A percentile compares a stretch with the other conserved stretches of the same genome.
These are phyloP conservation scores for Pythium pectinolyticum DNA, from an alignment of 352 stramenopile species.

Conservation along the genomic window DNA sequence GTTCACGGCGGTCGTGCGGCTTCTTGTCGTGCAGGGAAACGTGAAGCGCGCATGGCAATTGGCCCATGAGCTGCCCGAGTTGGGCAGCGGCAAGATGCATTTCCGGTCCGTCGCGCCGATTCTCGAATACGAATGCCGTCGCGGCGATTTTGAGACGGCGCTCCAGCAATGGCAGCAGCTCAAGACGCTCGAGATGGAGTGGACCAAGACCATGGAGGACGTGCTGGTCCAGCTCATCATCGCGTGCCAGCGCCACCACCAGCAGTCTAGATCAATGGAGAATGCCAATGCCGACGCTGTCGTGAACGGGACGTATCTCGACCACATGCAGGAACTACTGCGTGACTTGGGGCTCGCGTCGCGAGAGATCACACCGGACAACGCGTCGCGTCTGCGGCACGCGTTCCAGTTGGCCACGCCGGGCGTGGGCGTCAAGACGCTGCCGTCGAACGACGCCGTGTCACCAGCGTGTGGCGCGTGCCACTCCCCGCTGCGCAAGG, in stretches of 20 bases:
- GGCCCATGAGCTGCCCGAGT: slow-evolving; percentile 38
- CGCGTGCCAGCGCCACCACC: slow-evolving; percentile 40
- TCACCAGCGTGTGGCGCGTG: slow-evolving; percentile 42
- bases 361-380: slow-evolving; percentile 53
- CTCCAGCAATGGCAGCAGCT: slow-evolving; percentile 57
- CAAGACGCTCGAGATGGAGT: slow-evolving; percentile 59
- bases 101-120: slow-evolving; percentile 72
- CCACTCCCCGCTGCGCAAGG: slow-evolving; percentile 43
- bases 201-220: slow-evolving; percentile 75
- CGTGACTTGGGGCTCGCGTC: slow-evolving; percentile 55
- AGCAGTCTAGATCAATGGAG: too few species aligned
- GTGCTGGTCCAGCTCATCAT: slow-evolving; percentile 68
- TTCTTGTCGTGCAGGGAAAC: slow-evolving; percentile 45
- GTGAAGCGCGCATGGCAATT: slow-evolving; percentile 49
- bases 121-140: slow-evolving; percentile 50
- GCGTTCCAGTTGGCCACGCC: slow-evolving; percentile 42
- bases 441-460: slow-evolving; percentile 46
- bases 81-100: slow-evolving; percentile 44
- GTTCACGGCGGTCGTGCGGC: slow-evolving; percentile 57
- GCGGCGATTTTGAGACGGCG: slow-evolving; percentile 41
- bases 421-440: slow-evolving; percentile 35
- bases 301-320: slow-evolving; percentile 28
- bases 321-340: slow-evolving; percentile 62
- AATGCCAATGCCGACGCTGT: background rate
- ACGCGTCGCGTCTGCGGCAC: slow-evolving; percentile 41